These are phyloP conservation scores for Microcyclospora tardicrescens DNA, from an alignment of 2,329 filamentous ascomycete species.

Conservation along the genomic window DNA sequence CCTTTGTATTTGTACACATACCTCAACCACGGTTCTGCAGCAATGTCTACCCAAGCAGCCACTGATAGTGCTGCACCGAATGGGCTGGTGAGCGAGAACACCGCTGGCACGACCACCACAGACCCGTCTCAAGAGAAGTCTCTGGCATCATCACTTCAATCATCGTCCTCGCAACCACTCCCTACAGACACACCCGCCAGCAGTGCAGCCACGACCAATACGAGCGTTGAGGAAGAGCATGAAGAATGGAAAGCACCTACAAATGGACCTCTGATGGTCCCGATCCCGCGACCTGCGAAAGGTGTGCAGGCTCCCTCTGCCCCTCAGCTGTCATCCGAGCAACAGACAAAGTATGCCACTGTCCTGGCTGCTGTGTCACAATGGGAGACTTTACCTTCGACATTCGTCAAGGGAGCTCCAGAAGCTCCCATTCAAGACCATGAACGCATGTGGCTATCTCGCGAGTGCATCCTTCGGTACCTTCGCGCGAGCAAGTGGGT, in stretches of 20 bases:
- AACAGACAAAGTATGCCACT: slow-evolving; percentile 67
- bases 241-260: slow-evolving; percentile 15
- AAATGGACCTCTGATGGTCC: slow-evolving; percentile 20
- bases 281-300: slow-evolving; percentile 26
- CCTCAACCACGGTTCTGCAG: too few species aligned
- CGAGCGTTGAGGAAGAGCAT: slow-evolving; percentile 11
- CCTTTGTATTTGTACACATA: too few species aligned
- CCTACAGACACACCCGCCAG: slow-evolving; percentile 12
- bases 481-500: slow-evolving; percentile 90
- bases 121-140: slow-evolving; percentile 13
- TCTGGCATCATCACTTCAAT: slow-evolving; percentile 17
- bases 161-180: slow-evolving; percentile 11
- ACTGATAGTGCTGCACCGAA: not conserved
- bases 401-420: slow-evolving; percentile 44
- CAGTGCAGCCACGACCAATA: slow-evolving; percentile 12
- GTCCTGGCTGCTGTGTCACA: slow-evolving; percentile 56
- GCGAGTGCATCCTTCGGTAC: slow-evolving; percentile 84
- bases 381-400: slow-evolving; percentile 59
- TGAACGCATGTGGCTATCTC: slow-evolving; percentile 82
- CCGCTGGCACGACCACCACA: not conserved
- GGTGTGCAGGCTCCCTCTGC: slow-evolving; percentile 42
- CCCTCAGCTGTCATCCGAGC: slow-evolving; percentile 57
- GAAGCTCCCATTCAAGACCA: slow-evolving; percentile 56
- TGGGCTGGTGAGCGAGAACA: slow-evolving; percentile 1
- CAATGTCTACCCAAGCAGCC: too few species aligned